phyloP scores from a whole-genome alignment of 371 early-diverging fungal species.

The Chytridium lagenaria region DNA sequence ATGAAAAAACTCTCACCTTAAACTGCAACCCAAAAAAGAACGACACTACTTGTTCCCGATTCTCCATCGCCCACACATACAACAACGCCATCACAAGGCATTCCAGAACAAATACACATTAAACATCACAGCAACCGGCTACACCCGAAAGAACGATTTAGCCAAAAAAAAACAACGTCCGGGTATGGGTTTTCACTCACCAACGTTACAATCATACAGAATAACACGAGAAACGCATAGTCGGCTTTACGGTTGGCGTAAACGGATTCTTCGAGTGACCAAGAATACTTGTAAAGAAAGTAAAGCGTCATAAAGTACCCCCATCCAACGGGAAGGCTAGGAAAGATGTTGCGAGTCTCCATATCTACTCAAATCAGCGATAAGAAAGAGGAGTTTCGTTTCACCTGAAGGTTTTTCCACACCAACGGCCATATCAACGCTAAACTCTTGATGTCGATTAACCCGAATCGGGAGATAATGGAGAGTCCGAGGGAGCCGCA shows the following conservation, averaged over 20 bases:
- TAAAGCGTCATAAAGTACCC: conserved; percentile 71
- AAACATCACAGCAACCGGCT: conserved; percentile 29
- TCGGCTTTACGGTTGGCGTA: conserved; percentile 79
- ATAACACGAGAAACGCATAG: conserved; percentile 74
- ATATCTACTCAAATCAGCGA: no score
- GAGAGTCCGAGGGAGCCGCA: conserved; percentile 62
- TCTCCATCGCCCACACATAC: conserved; percentile 79
- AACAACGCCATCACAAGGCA: conserved; percentile 69
- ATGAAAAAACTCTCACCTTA: conserved; percentile 60
- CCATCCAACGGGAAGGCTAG: conserved; percentile 61
- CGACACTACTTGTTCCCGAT: conserved; percentile 66
- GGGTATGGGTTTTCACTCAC: conserved; percentile 28
- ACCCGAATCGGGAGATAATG: conserved; percentile 51
- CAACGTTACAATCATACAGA: conserved; percentile 50
- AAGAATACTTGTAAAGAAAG: conserved; percentile 76
- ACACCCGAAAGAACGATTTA: no score
- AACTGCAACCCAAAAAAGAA: conserved; percentile 86
- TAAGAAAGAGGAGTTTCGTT: no score
- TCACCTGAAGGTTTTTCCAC: no score
- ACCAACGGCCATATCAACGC: conserved; percentile 56
- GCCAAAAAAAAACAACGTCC: background rate
- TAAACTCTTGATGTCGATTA: conserved; percentile 51
- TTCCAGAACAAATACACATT: conserved; percentile 50
- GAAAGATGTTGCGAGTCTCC: conserved; percentile 79
- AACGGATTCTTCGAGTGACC: conserved; percentile 70